Evolutionary conservation across 208 protist genomes (phyloP), one percentile per base, ranked within the genome.

Genomic region (Novymonas esmeraldas): DNA sequence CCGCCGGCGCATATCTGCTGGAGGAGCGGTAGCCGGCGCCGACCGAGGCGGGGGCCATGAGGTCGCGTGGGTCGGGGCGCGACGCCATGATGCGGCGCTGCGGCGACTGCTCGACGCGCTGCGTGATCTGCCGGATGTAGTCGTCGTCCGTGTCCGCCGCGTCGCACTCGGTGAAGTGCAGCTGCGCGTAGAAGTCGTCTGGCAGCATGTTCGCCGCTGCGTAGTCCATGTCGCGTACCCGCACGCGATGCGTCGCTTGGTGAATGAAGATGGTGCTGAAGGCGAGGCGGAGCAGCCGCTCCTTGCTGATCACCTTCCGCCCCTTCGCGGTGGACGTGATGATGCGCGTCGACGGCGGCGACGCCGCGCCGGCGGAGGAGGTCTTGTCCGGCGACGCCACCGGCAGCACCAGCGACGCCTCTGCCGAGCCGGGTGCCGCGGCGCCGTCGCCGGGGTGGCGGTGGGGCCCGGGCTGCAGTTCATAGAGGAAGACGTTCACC

Each of bases 241-340:
- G 70, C 13, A 94, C 76, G 6, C 84, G 84, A 42, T 92, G 81
- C 11, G 48, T 71, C n/a, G 76, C 51, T 48, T 92, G 75, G 14
- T 78, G 76, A 24, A 91, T 72, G 64, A 94, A 94, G 51, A 94
- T 84, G 41, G 85, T 94, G 64, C 85, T 94, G 61, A 91, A 92
- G 61, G 88, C 88, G 26, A 83, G 77, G 22, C 88, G 82, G 38
- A 89, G 79, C 44, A 94, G 69, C 22, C 76, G 74, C 3, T 29
- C 48, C 65, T 85, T 90, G 34, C 45, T 42, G 34, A 70, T 55
- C 2, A 71, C 6, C 29, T 72, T 70, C 61, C 75, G 74, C 11
- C 22, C 60, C 6, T 33, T 61, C 3, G 38, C 7, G 56, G 29
- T 63, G 48, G 48, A 62, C 41, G n/a, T 52, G 44, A 66, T 52